Evolutionary conservation across 2,329 filamentous ascomycete species (phyloP).

Genomic region (Talaromyces amestolkiae): DNA sequence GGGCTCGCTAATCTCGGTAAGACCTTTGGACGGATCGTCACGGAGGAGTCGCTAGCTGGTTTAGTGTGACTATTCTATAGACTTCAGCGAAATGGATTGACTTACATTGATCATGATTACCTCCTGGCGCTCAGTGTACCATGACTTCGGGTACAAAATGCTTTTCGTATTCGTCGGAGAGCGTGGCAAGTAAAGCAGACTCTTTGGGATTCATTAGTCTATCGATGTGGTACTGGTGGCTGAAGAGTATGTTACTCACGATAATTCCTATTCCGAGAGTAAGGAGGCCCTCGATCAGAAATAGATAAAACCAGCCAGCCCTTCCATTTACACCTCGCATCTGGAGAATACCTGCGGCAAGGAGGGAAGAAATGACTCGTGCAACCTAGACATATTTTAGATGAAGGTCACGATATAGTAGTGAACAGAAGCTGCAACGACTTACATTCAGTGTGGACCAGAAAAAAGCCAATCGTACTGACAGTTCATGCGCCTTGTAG

Average conservation of each 20-base stretch:
- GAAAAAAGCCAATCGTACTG: conserved; percentile 53
- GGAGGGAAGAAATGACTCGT: conserved; percentile 33
- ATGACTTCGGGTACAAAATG: conserved; percentile 56
- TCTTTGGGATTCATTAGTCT: not conserved
- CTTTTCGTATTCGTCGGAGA: conserved; percentile 53
- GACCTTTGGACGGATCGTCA: conserved; percentile 59
- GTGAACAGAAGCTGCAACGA: not conserved
- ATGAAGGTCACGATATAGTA: not conserved
- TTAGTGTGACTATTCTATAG: not conserved
- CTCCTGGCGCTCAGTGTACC: conserved; percentile 62
- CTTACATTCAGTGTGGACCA: conserved; percentile 17
- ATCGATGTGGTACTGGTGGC: not conserved
- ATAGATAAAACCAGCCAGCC: conserved; percentile 52
- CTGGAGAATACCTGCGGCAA: conserved; percentile 38
- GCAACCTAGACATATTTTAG: not conserved
- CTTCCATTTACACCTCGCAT: conserved; percentile 32
- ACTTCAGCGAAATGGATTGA: not conserved
- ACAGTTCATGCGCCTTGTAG: conserved; percentile 65
- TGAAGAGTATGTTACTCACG: conserved; percentile 27
- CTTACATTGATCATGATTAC: conserved; percentile 57
- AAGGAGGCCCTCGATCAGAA: conserved; percentile 57
- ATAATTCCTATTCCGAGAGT: conserved; percentile 54
- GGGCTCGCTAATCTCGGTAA: conserved; percentile 1
- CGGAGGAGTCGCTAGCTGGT: conserved; percentile 45
- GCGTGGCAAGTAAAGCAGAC: conserved; percentile 55